Evolutionary conservation across 169 alveolate species (phyloP).

Genomic region (Plasmodium gonderi): DNA sequence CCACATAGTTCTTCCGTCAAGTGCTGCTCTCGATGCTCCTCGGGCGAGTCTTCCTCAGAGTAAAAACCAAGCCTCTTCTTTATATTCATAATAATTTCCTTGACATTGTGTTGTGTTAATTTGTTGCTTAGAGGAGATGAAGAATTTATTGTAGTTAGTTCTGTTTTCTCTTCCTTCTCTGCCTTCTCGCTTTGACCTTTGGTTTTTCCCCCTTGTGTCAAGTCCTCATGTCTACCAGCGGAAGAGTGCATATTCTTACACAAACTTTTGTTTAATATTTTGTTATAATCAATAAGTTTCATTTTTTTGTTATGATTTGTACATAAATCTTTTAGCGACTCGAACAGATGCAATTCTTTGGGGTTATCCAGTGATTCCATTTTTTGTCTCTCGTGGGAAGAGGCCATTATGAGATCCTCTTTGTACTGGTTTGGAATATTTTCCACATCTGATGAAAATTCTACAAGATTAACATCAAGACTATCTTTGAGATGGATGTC

Average conservation of each 20-base stretch:
- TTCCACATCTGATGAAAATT: background rate
- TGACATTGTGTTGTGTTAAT: conserved; percentile 4
- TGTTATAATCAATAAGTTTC: conserved; percentile 32
- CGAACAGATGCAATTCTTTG: conserved; percentile 9
- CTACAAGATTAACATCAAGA: background rate
- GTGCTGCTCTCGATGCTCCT: background rate
- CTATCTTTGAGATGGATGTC: background rate
- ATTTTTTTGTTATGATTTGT: conserved; percentile 23
- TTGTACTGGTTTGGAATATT: background rate
- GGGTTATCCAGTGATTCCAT: background rate
- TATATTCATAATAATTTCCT: conserved; percentile 54
- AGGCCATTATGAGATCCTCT: background rate
- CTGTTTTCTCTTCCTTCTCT: background rate
- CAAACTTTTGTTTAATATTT: conserved; percentile 39
- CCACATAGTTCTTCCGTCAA: background rate
- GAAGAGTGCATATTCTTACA: background rate
- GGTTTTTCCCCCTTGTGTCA: background rate
- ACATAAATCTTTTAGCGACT: conserved; percentile 22
- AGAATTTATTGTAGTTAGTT: background rate
- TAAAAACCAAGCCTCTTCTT: conserved; percentile 47
- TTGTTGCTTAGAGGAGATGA: background rate
- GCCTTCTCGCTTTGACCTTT: background rate
- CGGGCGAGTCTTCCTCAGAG: conserved; percentile 11
- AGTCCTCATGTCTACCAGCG: background rate
- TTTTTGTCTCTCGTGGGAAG: background rate